Evolutionary conservation across 768 basidiomycete genomes (phyloP).

Genomic region (Xerocomellus chrysenteron): DNA sequence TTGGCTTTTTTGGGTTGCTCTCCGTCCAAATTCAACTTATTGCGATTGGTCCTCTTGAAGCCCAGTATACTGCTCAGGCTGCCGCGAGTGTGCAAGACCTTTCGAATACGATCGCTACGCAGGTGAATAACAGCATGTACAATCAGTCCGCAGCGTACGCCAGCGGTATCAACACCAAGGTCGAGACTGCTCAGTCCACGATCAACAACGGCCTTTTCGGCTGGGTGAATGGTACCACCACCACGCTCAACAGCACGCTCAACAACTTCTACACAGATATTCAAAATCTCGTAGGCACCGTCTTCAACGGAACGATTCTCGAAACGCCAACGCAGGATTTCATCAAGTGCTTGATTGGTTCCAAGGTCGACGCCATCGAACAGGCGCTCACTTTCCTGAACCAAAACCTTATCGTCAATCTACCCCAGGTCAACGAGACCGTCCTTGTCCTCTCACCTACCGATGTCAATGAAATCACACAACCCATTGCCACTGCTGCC

Average conservation of each 20-base stretch:
- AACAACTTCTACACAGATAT: conserved; percentile 85
- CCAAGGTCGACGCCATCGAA: conserved; percentile 85
- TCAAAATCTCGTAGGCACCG: conserved; percentile 68
- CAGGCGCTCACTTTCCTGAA: conserved; percentile 89
- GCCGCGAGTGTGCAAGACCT: conserved; percentile 62
- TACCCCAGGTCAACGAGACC: conserved; percentile 74
- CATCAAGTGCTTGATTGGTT: conserved; percentile 85
- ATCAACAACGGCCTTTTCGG: conserved; percentile 90
- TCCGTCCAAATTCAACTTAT: conserved; percentile 85
- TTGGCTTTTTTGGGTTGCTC: conserved; percentile 88
- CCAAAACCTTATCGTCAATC: conserved; percentile 76
- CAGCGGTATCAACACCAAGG: conserved; percentile 66
- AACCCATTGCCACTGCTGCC: conserved; percentile 82
- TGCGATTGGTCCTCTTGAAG: conserved; percentile 71
- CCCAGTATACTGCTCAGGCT: conserved; percentile 63
- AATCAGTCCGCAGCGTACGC: conserved; percentile 81
- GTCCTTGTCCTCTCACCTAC: conserved; percentile 74
- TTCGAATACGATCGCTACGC: conserved; percentile 65
- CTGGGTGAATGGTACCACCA: conserved; percentile 92
- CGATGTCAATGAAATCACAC: conserved; percentile 69
- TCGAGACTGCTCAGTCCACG: conserved; percentile 66
- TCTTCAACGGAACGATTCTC: conserved; percentile 85
- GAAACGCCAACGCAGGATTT: conserved; percentile 83
- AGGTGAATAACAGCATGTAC: conserved; percentile 82
- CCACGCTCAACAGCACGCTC: conserved; percentile 82